Percentiles rank a stretch among this genome's conserved stretches.
phyloP scores from a whole-genome alignment of 148 eudicot genomes.

The Amaranthus hypochondriacus region DNA sequence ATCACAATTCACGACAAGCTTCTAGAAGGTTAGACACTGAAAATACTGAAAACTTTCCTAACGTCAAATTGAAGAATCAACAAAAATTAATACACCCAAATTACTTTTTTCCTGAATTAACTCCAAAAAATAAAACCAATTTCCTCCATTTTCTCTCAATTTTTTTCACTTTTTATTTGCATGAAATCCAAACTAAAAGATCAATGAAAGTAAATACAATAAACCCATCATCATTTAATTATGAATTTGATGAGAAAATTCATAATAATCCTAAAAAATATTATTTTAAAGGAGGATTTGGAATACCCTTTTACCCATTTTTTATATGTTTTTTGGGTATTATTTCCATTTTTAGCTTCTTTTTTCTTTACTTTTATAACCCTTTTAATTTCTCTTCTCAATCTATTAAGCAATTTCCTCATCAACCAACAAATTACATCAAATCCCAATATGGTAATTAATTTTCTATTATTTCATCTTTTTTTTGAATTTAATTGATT shows the following conservation, averaged over 20 bases:
- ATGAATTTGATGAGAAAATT: constrained; percentile 7
- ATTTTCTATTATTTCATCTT: not conserved
- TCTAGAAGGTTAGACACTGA: too few relatives aligned
- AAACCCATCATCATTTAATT: constrained; percentile 11
- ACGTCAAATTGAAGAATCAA: too few relatives aligned
- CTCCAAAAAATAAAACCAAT: too few relatives aligned
- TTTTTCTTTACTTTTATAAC: constrained; percentile 28
- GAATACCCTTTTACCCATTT: constrained; percentile 18
- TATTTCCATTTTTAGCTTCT: constrained; percentile 25
- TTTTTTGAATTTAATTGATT: not conserved
- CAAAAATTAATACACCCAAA: too few relatives aligned
- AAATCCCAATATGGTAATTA: constrained; percentile 8
- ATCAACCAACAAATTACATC: constrained; percentile 3
- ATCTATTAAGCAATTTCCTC: not conserved
- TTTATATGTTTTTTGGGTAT: constrained; percentile 25
- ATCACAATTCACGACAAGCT: too few relatives aligned
- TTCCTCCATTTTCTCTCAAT: not conserved
- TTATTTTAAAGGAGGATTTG: constrained; percentile 12
- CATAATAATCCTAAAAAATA: constrained; percentile 7
- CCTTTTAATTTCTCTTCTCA: constrained; percentile 18
- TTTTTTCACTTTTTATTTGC: not conserved
- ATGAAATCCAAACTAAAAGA: not conserved
- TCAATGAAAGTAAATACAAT: constrained; percentile 12
- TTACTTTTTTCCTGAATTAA: too few relatives aligned
- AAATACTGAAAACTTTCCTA: too few relatives aligned